Conservation (phyloP, 2,329 filamentous ascomycete species). For the Colletotrichum siamense region DNA sequence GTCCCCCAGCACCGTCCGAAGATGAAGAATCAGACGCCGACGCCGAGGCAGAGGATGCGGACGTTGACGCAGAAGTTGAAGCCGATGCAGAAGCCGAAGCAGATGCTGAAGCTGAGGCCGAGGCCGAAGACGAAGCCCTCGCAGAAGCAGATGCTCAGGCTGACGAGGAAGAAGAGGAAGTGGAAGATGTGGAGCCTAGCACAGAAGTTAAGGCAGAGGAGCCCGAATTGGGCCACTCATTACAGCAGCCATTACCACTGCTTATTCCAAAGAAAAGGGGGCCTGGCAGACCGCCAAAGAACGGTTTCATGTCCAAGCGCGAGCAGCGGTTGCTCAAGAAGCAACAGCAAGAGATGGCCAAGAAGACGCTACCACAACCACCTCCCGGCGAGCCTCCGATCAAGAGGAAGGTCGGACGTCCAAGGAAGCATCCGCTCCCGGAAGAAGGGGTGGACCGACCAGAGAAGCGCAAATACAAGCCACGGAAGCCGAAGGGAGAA, state of each 20-base stretch:
- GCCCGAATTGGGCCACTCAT: conserved; percentile 37
- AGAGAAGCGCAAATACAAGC: conserved; percentile 72
- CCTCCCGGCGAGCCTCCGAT: conserved; percentile 54
- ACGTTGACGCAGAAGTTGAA: conserved; percentile 25
- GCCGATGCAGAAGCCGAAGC: conserved; percentile 21
- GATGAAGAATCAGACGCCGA: conserved; percentile 36
- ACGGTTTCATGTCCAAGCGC: conserved; percentile 83
- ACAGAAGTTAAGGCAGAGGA: conserved; percentile 32
- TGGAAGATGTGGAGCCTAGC: not conserved
- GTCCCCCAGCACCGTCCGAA: conserved; percentile 45
- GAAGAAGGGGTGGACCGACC: conserved; percentile 59
- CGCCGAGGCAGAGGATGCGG: conserved; percentile 24
- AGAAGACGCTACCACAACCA: conserved; percentile 55
- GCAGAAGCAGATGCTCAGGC: conserved; percentile 29
- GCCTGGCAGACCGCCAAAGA: conserved; percentile 82
- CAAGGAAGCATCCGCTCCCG: conserved; percentile 66
- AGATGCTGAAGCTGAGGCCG: conserved; percentile 9
- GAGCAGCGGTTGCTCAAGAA: conserved; percentile 71
- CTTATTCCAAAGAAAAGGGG: conserved; percentile 68
- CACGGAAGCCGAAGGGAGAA: conserved; percentile 60
- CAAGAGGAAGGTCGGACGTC: conserved; percentile 70
- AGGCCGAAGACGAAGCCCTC: conserved; percentile 29
- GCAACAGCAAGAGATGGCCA: conserved; percentile 55
- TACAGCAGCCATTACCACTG: conserved; percentile 40
- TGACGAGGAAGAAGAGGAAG: conserved; percentile 27